These are phyloP conservation scores for Leishmania turanica DNA, from an alignment of 208 protist species.

Conservation along the genomic window DNA sequence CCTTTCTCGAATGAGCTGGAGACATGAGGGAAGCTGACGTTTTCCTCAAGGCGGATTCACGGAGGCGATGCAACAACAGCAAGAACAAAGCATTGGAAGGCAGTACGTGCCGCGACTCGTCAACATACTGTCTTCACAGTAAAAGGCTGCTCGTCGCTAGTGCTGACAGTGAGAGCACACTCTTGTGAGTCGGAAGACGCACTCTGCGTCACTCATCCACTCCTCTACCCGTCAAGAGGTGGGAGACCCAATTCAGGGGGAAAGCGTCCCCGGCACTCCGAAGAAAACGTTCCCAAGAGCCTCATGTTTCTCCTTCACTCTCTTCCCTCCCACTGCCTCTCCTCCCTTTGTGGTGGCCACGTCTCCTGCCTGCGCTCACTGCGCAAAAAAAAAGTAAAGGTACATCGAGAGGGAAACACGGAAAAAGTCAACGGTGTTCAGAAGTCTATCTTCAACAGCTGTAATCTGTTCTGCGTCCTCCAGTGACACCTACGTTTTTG, in stretches of 20 bases:
- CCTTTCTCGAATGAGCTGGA: neutral
- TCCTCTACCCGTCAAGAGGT: neutral
- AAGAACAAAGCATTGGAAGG: neutral
- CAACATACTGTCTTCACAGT: neutral
- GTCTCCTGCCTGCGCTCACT: neutral
- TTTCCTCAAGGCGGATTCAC: neutral
- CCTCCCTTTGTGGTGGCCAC: neutral
- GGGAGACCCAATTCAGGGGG: neutral
- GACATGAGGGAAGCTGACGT: neutral
- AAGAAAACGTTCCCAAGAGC: neutral
- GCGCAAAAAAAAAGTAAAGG: neutral
- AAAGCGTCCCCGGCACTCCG: neutral
- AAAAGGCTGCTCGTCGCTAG: neutral
- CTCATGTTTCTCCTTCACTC: neutral
- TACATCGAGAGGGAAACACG: neutral
- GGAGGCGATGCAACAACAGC: neutral
- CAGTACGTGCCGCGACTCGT: neutral
- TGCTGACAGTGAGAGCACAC: neutral
- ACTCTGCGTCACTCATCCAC: neutral
- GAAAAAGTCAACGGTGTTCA: neutral
- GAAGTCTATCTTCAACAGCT: neutral
- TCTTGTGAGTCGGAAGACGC: neutral
- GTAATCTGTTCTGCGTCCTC: neutral
- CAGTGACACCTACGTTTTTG: neutral
- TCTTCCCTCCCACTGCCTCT: neutral